Evolutionary conservation across 169 alveolate genomes (phyloP), one percentile per base, ranked within the genome.

Genomic region (Cryptosporidium ubiquitum): DNA sequence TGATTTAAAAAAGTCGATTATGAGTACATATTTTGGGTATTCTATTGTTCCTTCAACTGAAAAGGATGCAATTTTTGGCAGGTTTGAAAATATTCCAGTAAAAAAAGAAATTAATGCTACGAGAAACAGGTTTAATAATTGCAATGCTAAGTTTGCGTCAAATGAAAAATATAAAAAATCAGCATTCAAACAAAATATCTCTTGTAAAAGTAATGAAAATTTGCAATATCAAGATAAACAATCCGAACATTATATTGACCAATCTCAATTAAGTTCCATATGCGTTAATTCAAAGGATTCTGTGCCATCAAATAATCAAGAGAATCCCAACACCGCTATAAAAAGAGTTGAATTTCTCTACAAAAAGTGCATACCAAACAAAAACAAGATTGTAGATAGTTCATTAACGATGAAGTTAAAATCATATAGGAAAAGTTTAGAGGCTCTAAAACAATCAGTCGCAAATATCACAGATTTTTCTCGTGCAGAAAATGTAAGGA

Each of bases 391-490:
- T 0, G 23, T 18, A 2, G 71, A 64, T 37, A 37, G 71, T 29
- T 64, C 71, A 35, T 3, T 64, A 37, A 64, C 71, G 14, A 29
- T 31, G 20, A 64, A 64, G 47, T 14, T 64, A 23, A 64, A 29
- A 3, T 47, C 71, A 35, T 64, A 64, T 16, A 64, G 71, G 29
- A 64, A 64, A 29, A 64, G 71, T 26, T 29, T 64, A n/a, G 71
- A 64, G n/a, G 71, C 23, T 64, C 49, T 64, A 37, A 64, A 64
- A 64, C 51, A 64, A 29, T 64, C 52, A 6, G 71, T 37, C 1
- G 49, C 71, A 2, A 64, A 37, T 9, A 64, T 64, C n/a, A 20
- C 66, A 6, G 66, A 55, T n/a, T 55, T 55, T 55, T 20, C 66
- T 55, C 37, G 66, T 23, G 35, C 5, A 26, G 66, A 35, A 26